phyloP scores from a whole-genome alignment of 495 filamentous ascomycete genomes.

The Neurospora terricola region DNA sequence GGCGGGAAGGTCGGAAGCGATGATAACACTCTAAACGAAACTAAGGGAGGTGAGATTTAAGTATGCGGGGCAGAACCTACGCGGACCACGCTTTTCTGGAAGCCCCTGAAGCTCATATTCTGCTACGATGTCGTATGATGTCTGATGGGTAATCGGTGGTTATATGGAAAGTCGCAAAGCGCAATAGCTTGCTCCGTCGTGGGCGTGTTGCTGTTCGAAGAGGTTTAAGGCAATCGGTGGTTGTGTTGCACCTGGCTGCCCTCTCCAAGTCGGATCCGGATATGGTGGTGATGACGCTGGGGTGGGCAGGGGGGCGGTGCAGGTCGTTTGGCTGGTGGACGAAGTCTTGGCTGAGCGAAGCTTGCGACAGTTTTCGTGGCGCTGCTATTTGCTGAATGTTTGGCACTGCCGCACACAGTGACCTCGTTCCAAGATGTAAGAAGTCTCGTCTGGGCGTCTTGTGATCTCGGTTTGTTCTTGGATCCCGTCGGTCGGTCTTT shows the following conservation, averaged over 20 bases:
- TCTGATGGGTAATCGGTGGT: not conserved
- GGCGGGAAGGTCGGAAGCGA: not conserved
- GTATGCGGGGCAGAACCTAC: constrained; percentile 37
- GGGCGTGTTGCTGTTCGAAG: not conserved
- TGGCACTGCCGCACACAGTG: not conserved
- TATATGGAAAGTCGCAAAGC: not conserved
- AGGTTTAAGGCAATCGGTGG: not conserved
- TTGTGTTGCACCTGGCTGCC: not conserved
- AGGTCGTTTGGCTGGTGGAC: not conserved
- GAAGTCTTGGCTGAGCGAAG: not conserved
- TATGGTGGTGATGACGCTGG: not conserved
- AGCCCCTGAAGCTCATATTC: constrained; percentile 92
- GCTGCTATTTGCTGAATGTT: not conserved
- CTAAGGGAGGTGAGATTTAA: not conserved
- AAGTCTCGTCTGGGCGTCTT: not conserved
- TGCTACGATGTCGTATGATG: not conserved
- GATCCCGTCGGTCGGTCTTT: not conserved
- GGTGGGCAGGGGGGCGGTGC: not conserved
- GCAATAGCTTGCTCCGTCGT: too few relatives aligned
- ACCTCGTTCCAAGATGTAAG: not conserved
- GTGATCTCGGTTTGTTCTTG: not conserved
- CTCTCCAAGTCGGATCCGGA: not conserved
- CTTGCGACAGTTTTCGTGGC: not conserved
- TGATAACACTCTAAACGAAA: not conserved
- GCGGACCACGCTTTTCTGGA: constrained; percentile 77